Percentiles rank a stretch among this genome's conserved stretches.
Conservation (phyloP, 2,329 filamentous ascomycete species). For the Dactylellina parvicollis region DNA sequence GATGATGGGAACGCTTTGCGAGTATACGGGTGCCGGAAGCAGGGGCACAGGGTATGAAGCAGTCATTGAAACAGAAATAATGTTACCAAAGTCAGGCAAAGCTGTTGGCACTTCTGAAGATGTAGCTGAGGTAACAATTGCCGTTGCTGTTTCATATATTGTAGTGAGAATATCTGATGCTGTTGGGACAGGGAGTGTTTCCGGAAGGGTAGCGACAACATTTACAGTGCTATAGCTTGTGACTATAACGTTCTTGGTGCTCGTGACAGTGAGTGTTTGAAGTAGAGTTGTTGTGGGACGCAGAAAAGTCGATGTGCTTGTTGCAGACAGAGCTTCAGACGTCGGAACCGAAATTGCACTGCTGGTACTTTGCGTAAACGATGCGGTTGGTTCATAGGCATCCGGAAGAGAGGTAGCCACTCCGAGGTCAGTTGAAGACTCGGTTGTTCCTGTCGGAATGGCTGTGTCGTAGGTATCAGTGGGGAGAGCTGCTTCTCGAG, state of each 20-base stretch:
- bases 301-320: neutral
- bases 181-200: constrained; percentile 19
- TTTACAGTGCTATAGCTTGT: constrained; percentile 15
- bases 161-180: constrained; percentile 15
- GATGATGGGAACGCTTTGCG: neutral
- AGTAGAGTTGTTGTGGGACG: constrained; percentile 16
- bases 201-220: neutral
- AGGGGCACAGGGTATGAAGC: constrained; percentile 35
- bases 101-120: neutral
- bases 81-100: constrained; percentile 33
- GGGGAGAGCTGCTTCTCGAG: neutral
- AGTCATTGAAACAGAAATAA: constrained; percentile 20
- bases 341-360: neutral
- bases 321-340: neutral
- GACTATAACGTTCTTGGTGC: constrained; percentile 2
- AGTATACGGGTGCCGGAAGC: constrained; percentile 8
- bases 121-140: neutral
- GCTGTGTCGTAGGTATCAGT: constrained; percentile 6
- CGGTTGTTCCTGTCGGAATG: neutral
- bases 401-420: neutral
- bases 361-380: too few relatives aligned
- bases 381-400: neutral
- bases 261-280: constrained; percentile 24
- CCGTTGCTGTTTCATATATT: constrained; percentile 32
- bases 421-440: constrained; percentile 12